Percentiles rank a stretch among this genome's conserved stretches.
Conservation (phyloP, 1,284 basidiomycete genomes). For the Tylopilus orsonianus region DNA sequence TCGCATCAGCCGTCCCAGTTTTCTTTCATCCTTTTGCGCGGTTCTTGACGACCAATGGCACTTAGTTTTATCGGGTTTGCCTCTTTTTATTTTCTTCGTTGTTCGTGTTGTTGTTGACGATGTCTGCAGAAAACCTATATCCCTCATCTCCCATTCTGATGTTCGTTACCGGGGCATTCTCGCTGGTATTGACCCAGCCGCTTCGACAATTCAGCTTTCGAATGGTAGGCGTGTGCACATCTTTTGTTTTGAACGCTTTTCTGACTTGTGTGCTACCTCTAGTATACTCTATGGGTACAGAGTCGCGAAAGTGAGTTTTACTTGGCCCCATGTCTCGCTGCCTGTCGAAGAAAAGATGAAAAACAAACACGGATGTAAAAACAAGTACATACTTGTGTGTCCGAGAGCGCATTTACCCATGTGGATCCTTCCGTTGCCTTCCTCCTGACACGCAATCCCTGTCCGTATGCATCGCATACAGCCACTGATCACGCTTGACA, state of each 20-base stretch:
- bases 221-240: conserved; percentile 56
- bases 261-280: conserved; percentile 4
- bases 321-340: conserved; percentile 5
- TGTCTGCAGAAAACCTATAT: conserved; percentile 75
- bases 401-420: conserved; percentile 70
- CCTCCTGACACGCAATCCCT: conserved; percentile 50
- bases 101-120: conserved; percentile 3
- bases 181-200: conserved; percentile 79
- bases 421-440: conserved; percentile 77
- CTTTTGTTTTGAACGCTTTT: neutral
- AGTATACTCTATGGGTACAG: conserved; percentile 90
- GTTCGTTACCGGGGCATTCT: conserved; percentile 87
- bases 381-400: conserved; percentile 47
- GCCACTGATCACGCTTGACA: conserved; percentile 32
- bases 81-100: neutral
- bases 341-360: conserved; percentile 40
- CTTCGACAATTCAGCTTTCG: conserved; percentile 83
- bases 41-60: conserved; percentile 49
- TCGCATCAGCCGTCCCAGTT: conserved; percentile 13
- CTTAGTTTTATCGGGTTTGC: conserved; percentile 70
- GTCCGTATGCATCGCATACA: conserved; percentile 3
- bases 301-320: conserved; percentile 68
- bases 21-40: conserved; percentile 14
- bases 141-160: conserved; percentile 87
- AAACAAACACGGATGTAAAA: conserved; percentile 60